Conservation (phyloP, 345 rosid species). For the Acer negundo region DNA sequence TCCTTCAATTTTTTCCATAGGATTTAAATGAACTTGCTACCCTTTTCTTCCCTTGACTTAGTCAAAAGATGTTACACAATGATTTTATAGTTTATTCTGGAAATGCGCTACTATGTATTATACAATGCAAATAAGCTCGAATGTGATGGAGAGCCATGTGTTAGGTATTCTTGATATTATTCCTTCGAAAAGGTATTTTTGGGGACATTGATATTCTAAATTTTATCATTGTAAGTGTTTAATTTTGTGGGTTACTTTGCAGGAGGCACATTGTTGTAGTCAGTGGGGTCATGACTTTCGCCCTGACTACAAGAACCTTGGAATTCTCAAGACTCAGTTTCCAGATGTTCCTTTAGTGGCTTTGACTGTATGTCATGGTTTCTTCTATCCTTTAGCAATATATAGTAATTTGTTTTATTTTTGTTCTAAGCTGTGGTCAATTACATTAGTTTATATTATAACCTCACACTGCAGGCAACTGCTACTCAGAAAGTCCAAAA, state of each 20-base stretch:
- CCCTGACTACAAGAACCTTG: constrained; percentile 92
- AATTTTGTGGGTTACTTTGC: constrained; percentile 35
- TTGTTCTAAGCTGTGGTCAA: constrained; percentile 1
- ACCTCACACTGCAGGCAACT: constrained; percentile 70
- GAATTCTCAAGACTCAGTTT: constrained; percentile 93
- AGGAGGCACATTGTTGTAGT: constrained; percentile 99
- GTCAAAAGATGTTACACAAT: not conserved
- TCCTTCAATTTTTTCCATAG: not conserved
- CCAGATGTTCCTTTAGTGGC: constrained; percentile 84
- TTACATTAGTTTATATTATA: constrained; percentile 12
- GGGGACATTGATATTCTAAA: constrained; percentile 1
- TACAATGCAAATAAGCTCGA: not conserved
- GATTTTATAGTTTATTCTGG: constrained; percentile 2
- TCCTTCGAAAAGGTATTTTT: not conserved
- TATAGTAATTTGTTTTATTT: not conserved
- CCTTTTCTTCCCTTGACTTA: not conserved
- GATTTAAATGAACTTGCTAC: not conserved
- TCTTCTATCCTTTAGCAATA: constrained; percentile 13
- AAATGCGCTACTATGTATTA: not conserved
- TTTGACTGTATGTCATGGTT: constrained; percentile 68
- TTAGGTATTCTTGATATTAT: not conserved
- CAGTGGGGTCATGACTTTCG: constrained; percentile 99
- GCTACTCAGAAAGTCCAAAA: constrained; percentile 90
- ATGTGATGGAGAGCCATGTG: not conserved
- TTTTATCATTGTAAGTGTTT: not conserved